These are phyloP conservation scores for Przewalskia tangutica DNA, from an alignment of 257 asterid species.

Conservation along the genomic window DNA sequence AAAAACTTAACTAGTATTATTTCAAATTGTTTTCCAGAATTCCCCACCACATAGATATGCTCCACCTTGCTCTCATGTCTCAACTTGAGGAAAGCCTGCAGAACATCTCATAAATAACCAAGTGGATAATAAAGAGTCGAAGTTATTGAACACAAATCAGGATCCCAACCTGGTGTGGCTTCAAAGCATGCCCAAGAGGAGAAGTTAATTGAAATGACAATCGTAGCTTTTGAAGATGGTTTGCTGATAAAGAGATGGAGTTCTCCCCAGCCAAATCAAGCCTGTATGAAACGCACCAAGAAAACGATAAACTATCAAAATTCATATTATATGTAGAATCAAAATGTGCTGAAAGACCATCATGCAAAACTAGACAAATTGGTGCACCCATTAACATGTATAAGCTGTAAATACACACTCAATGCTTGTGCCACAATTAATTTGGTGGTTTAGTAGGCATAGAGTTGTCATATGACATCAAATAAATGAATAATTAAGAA, in stretches of 20 bases:
- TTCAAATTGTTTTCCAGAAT: constrained; percentile 62
- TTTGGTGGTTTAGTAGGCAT: background rate
- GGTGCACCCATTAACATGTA: background rate
- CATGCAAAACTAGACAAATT: background rate
- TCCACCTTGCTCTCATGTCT: constrained; percentile 80
- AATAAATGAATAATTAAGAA: background rate
- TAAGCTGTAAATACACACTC: background rate
- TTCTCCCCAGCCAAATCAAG: constrained; percentile 47
- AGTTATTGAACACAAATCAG: constrained; percentile 1
- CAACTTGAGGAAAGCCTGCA: constrained; percentile 81
- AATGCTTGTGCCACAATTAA: background rate
- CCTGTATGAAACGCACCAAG: constrained; percentile 27
- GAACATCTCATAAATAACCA: background rate
- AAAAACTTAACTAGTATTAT: constrained; percentile 55
- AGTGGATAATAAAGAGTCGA: background rate
- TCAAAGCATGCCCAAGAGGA: constrained; percentile 65
- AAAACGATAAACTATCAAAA: background rate
- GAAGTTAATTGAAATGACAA: constrained; percentile 63
- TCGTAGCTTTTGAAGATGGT: constrained; percentile 86
- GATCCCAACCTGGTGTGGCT: constrained; percentile 78
- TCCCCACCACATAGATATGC: constrained; percentile 78
- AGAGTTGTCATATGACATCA: background rate
- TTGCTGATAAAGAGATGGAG: constrained; percentile 61
- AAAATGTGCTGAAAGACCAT: background rate
- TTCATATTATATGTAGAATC: background rate